phyloP scores from a whole-genome alignment of 208 protist genomes.

The Lotmaria passim region DNA sequence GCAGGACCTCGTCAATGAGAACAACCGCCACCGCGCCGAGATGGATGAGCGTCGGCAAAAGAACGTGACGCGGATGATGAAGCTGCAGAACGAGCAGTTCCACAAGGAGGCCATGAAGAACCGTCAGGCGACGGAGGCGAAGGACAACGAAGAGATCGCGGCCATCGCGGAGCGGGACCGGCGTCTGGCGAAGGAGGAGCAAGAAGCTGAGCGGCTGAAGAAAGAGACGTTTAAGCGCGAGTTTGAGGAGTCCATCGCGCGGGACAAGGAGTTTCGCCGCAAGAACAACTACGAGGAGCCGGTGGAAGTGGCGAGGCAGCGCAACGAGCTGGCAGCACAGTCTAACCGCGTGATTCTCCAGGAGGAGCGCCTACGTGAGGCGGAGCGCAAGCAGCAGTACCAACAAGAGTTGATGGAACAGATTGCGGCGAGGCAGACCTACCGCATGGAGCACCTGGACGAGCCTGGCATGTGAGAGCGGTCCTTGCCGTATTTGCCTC shows the following conservation, averaged over 20 bases:
- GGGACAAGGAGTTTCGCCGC: constrained; percentile 74
- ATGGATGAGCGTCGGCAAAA: constrained; percentile 65
- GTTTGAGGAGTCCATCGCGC: constrained; percentile 69
- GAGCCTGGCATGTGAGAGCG: constrained; percentile 30
- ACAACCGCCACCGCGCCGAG: constrained; percentile 55
- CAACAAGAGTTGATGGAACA: constrained; percentile 78
- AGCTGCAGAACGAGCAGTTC: constrained; percentile 75
- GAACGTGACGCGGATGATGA: constrained; percentile 60
- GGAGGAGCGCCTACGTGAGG: constrained; percentile 57
- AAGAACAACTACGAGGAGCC: constrained; percentile 86
- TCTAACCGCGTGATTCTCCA: constrained; percentile 56
- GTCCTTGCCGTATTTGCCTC: not conserved
- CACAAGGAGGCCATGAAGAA: constrained; percentile 45
- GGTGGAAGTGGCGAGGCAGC: constrained; percentile 57
- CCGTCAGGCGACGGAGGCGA: constrained; percentile 34
- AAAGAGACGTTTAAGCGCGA: constrained; percentile 68
- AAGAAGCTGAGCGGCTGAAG: constrained; percentile 49
- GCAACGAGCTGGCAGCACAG: constrained; percentile 69
- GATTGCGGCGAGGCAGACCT: constrained; percentile 71
- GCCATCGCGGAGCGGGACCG: constrained; percentile 63
- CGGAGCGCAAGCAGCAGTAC: constrained; percentile 66
- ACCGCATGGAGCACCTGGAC: constrained; percentile 69
- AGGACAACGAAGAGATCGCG: constrained; percentile 59
- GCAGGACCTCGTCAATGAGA: constrained; percentile 51
- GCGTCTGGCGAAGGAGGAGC: constrained; percentile 58